Evolutionary conservation across 192 early-diverging fungal species (phyloP).

Genomic region (Helicostylum pulchrum): DNA sequence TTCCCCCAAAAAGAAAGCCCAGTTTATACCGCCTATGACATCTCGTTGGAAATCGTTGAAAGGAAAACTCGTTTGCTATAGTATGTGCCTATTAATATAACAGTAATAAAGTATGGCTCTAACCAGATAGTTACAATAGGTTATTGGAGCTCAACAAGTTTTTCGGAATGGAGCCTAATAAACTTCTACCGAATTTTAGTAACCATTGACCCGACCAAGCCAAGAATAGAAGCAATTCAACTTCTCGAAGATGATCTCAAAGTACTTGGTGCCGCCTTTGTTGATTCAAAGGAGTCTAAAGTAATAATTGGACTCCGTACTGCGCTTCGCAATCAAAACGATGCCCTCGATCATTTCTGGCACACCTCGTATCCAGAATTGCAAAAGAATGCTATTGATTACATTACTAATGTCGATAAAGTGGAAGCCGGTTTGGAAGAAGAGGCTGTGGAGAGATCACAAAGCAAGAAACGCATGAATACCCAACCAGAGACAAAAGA

Average conservation of each 20-base stretch:
- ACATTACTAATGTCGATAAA: conserved; percentile 14
- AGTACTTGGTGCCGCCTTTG: conserved; percentile 16
- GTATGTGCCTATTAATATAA: conserved; percentile 15
- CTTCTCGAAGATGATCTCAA: conserved; percentile 17
- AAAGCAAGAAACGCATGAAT: conserved; percentile 13
- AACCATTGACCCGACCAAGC: conserved; percentile 15
- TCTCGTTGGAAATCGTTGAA: conserved; percentile 14
- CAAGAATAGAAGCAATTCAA: conserved; percentile 14
- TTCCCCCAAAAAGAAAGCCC: neutral
- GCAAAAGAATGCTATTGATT: conserved; percentile 14
- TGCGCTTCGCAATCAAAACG: conserved; percentile 15
- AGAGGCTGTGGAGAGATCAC: conserved; percentile 14
- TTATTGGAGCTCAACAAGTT: conserved; percentile 15
- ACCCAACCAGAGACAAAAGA: conserved; percentile 13
- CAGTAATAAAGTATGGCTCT: conserved; percentile 13
- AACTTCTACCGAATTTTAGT: conserved; percentile 16
- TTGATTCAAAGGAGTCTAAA: conserved; percentile 17
- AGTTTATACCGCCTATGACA: conserved; percentile 11
- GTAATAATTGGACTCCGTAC: conserved; percentile 13
- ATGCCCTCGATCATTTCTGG: conserved; percentile 18
- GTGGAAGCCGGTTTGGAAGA: conserved; percentile 12
- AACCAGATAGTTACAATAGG: conserved; percentile 15
- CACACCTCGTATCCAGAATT: conserved; percentile 13
- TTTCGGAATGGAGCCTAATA: conserved; percentile 18
- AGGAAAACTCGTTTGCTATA: conserved; percentile 16